Evolutionary conservation across 257 asterid species (phyloP).

Genomic region (Solanum chmielewskii): DNA sequence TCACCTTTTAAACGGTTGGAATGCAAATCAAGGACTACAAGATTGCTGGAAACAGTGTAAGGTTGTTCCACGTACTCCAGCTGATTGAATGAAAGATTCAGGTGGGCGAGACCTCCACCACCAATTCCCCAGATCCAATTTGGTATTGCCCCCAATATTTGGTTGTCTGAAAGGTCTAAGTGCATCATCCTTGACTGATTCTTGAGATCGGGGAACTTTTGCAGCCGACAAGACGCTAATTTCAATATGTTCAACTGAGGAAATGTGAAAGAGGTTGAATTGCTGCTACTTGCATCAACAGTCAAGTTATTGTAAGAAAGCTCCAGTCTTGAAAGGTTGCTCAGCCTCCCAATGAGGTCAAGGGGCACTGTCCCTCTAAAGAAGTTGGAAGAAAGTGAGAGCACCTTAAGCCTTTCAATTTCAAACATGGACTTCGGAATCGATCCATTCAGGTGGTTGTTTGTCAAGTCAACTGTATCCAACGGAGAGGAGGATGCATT

Average conservation of each 20-base stretch:
- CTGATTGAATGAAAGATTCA: background rate
- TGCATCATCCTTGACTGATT: background rate
- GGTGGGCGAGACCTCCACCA: rapidly evolving
- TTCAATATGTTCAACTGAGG: constrained; percentile 16
- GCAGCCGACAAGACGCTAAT: constrained; percentile 45
- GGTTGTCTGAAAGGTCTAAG: constrained; percentile 44
- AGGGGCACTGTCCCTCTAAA: constrained; percentile 9
- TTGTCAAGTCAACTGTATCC: constrained; percentile 9
- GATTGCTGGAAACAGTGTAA: background rate
- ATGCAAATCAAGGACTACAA: background rate
- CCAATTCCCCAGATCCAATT: background rate
- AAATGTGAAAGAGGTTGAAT: background rate
- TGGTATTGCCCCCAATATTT: constrained; percentile 10
- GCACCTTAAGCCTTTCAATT: background rate
- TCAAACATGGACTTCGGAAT: constrained; percentile 17
- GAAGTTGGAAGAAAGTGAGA: constrained; percentile 17
- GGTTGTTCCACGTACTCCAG: background rate
- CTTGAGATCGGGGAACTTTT: constrained; percentile 20
- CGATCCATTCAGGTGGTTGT: constrained; percentile 13
- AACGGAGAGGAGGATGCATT: background rate
- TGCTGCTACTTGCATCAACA: constrained; percentile 6
- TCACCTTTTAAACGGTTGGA: background rate
- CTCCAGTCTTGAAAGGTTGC: constrained; percentile 32
- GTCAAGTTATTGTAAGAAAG: constrained; percentile 42
- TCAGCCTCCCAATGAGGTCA: constrained; percentile 5